phyloP scores from a whole-genome alignment of 148 eudicot genomes.

The Polygonum aviculare region DNA sequence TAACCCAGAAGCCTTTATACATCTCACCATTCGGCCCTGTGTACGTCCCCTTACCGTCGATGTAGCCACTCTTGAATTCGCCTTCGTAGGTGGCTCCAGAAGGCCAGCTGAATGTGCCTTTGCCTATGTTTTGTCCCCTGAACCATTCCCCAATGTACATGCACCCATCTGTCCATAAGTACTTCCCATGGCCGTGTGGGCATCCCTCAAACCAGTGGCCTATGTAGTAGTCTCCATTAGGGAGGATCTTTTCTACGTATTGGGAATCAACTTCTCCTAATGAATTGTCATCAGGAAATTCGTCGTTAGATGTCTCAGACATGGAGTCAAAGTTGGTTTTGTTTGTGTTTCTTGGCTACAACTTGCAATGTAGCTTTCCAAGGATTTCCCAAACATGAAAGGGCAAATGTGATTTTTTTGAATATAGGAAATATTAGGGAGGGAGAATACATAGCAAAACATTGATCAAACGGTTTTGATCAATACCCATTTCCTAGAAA shows the following conservation, averaged over 20 bases:
- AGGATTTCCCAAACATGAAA: neutral
- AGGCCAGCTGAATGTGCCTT: conserved; percentile 87
- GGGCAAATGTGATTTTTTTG: neutral
- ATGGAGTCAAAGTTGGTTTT: neutral
- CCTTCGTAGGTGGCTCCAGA: conserved; percentile 83
- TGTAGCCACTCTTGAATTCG: conserved; percentile 81
- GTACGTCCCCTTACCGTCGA: conserved; percentile 82
- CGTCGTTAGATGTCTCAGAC: neutral
- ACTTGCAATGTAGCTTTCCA: neutral
- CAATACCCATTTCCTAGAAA: neutral
- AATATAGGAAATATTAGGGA: neutral
- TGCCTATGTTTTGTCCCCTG: conserved; percentile 76
- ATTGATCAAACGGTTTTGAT: neutral
- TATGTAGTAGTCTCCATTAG: conserved; percentile 81
- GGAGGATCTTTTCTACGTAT: conserved; percentile 57
- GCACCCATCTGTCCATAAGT: conserved; percentile 86
- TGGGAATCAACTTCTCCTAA: conserved; percentile 23
- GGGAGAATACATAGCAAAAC: neutral
- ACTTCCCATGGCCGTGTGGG: conserved; percentile 78
- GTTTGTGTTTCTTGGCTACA: neutral
- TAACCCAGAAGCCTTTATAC: conserved; percentile 69
- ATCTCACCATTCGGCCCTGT: conserved; percentile 45
- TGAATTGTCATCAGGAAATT: neutral
- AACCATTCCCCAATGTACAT: conserved; percentile 86
- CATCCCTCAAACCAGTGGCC: conserved; percentile 79